These are phyloP conservation scores for Hyphodiscus hymeniophilus DNA, from an alignment of 495 filamentous ascomycete genomes.

Conservation along the genomic window DNA sequence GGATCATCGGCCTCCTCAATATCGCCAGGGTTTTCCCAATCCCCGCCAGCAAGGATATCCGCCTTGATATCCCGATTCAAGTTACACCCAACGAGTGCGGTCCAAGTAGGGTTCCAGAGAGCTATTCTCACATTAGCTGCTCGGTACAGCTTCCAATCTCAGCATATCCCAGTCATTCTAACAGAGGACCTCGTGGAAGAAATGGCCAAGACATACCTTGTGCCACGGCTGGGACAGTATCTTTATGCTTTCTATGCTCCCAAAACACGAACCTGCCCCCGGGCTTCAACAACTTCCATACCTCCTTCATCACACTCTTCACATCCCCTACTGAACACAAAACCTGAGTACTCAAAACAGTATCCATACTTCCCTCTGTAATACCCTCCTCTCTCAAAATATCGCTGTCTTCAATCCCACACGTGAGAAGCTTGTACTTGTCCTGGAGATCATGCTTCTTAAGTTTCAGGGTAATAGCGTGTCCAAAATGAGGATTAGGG, in stretches of 20 bases:
- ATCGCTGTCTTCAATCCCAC: constrained; percentile 32
- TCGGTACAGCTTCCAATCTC: background rate
- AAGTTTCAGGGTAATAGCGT: constrained; percentile 21
- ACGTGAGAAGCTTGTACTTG: constrained; percentile 31
- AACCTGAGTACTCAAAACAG: constrained; percentile 44
- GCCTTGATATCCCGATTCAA: background rate
- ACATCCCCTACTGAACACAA: constrained; percentile 44
- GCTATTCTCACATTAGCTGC: constrained; percentile 1
- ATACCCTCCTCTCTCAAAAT: constrained; percentile 28
- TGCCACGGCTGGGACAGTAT: constrained; percentile 22
- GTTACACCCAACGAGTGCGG: constrained; percentile 1
- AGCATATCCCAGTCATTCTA: background rate
- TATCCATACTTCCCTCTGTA: constrained; percentile 33
- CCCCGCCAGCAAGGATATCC: background rate
- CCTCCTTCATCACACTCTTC: constrained; percentile 36
- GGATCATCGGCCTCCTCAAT: constrained; percentile 2
- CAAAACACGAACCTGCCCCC: constrained; percentile 33
- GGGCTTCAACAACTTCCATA: constrained; percentile 28
- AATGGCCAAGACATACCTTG: constrained; percentile 11
- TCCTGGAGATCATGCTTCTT: constrained; percentile 23
- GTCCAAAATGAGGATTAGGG: constrained; percentile 27
- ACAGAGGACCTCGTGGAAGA: background rate
- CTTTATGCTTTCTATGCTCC: constrained; percentile 30
- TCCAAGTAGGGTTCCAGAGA: constrained; percentile 3
- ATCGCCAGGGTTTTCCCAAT: constrained; percentile 5